phyloP scores from a whole-genome alignment of 2,329 filamentous ascomycete genomes.

The Phyllosticta citrichinensis region DNA sequence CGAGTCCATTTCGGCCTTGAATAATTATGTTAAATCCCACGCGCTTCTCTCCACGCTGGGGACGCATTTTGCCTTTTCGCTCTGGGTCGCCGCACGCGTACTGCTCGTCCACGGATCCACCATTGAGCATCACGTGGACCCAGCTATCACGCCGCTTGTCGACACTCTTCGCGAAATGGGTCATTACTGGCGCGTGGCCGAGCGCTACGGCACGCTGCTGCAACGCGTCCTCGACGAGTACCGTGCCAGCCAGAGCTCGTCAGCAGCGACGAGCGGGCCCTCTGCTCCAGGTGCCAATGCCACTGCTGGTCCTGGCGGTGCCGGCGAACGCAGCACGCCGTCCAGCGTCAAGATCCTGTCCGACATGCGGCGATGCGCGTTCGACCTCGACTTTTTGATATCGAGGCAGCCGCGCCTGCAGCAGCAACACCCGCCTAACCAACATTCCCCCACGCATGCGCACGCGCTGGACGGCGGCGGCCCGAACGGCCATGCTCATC shows the following conservation, averaged over 20 bases:
- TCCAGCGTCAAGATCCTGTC: constrained; percentile 78
- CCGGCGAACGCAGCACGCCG: constrained; percentile 46
- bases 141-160: constrained; percentile 72
- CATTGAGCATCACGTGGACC: constrained; percentile 72
- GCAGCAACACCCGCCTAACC: not conserved
- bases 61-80: constrained; percentile 80
- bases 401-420: constrained; percentile 56
- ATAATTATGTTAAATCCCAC: constrained; percentile 65
- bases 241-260: constrained; percentile 52
- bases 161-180: constrained; percentile 74
- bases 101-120: constrained; percentile 85
- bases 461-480: not conserved
- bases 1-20: constrained; percentile 57
- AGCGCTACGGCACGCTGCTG: constrained; percentile 69
- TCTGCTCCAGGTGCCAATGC: constrained; percentile 22
- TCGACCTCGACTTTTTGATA: constrained; percentile 83
- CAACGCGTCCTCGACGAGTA: constrained; percentile 81
- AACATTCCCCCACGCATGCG: not conserved
- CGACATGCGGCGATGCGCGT: constrained; percentile 85
- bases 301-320: constrained; percentile 13
- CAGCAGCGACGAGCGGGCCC: constrained; percentile 45
- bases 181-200: constrained; percentile 74
- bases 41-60: constrained; percentile 70
- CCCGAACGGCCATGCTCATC: not conserved
- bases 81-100: constrained; percentile 84